Conservation (phyloP, 768 basidiomycete genomes). For the Clavaria fumosa region DNA sequence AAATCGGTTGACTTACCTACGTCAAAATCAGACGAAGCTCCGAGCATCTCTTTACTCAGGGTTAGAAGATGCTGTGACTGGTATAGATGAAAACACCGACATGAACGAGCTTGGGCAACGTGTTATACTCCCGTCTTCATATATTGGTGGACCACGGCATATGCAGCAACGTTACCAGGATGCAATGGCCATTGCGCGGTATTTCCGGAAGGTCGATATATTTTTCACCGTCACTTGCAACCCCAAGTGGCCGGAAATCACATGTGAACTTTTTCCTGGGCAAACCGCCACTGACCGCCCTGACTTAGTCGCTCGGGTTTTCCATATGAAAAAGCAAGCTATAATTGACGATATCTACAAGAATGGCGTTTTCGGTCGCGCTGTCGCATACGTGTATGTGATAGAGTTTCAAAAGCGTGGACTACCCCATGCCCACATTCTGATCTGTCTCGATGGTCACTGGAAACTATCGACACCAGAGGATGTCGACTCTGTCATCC, state of each 20-base stretch:
- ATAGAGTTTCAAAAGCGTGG: conserved; percentile 30
- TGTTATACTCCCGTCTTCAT: conserved; percentile 21
- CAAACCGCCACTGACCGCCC: conserved; percentile 23
- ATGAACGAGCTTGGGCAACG: conserved; percentile 17
- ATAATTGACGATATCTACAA: conserved; percentile 19
- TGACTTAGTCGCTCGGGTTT: conserved; percentile 21
- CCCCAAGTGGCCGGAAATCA: conserved; percentile 25
- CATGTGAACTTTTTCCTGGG: conserved; percentile 15
- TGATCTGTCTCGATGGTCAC: conserved; percentile 22
- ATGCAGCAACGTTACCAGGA: conserved; percentile 30
- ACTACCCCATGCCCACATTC: conserved; percentile 26
- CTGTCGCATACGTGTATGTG: conserved; percentile 18
- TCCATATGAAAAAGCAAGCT: conserved; percentile 18
- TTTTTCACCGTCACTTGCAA: conserved; percentile 29
- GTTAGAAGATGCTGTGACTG: conserved; percentile 15
- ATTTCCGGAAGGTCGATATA: conserved; percentile 17
- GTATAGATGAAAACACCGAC: conserved; percentile 13
- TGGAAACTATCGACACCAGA: conserved; percentile 21
- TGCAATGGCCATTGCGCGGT: conserved; percentile 20
- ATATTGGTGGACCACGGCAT: conserved; percentile 18
- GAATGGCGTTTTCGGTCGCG: conserved; percentile 19
- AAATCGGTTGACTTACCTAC: conserved; percentile 18
- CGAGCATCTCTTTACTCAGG: conserved; percentile 22
- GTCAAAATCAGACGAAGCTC: conserved; percentile 18
- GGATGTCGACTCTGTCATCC: background rate